Conservation (phyloP, 208 protist genomes). For the Leishmania tarentolae region DNA sequence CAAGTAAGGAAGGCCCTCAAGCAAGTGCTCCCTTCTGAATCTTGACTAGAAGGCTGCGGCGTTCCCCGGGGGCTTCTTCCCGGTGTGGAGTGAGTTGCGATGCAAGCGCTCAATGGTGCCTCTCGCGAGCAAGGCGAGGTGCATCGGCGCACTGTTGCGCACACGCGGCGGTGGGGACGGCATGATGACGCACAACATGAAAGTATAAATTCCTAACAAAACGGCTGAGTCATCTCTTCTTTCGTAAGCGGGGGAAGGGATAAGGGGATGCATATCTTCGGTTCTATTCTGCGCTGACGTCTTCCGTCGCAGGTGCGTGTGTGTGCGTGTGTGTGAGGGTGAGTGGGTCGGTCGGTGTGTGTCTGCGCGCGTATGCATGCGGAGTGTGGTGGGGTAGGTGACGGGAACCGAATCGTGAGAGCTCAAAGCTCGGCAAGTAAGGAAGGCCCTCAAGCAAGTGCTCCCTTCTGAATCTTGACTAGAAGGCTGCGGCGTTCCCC, state of each 20-base stretch:
- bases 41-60: background rate
- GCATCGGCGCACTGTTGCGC: background rate
- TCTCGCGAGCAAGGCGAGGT: background rate
- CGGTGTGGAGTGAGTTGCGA: background rate
- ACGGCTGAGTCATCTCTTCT: conserved; percentile 27
- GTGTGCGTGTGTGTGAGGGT: background rate
- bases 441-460: background rate
- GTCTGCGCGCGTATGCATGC: background rate
- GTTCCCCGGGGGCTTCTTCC: background rate
- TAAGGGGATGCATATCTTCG: conserved; percentile 26
- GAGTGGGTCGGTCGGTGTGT: no score
- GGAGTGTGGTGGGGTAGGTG: background rate
- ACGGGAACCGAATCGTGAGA: background rate
- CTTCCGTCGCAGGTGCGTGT: background rate
- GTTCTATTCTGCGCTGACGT: conserved; percentile 1
- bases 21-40: background rate
- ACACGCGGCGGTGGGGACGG: background rate
- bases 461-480: background rate
- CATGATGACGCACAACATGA: conserved; percentile 21
- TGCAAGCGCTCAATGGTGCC: background rate
- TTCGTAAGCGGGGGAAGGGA: background rate
- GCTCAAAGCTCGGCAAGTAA: background rate
- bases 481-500: background rate
- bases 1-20: background rate
- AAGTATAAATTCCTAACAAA: conserved; percentile 43